Evolutionary conservation across 352 stramenopile genomes (phyloP), one percentile per base, ranked within the genome.

Genomic region (Pythium graminicola): DNA sequence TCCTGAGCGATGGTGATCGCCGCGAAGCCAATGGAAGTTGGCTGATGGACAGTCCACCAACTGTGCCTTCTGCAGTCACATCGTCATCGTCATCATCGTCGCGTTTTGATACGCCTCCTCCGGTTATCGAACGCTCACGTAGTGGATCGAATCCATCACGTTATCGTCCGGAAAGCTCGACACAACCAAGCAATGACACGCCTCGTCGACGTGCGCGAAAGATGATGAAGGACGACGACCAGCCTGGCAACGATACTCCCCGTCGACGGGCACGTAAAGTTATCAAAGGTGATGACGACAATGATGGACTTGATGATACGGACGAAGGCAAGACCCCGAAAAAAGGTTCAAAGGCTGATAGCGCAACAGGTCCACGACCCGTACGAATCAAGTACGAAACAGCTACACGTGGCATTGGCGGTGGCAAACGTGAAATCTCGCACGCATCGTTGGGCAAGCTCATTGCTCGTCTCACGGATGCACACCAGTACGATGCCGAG

Each of bases 381-480:
- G 64, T 91, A 28, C 78, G 77, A 2, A 85, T 91, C 56, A 79
- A 77, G 28, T 93, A 93, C 53, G 78, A 90, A 41, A 77, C 62
- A 4, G 61, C 71, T 10, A 70, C 70, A 17, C 79, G 78, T 13
- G 76, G 76, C 2, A 62, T 86, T 29, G 76, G 72, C 27, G 66
- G 57, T 19, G 73, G 74, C 19, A 86, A 85, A 43, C 73, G 81
- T 4, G 78, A 91, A 60, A 94, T 94, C 56, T 89, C 81, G n/a
- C 81, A 92, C 41, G 83, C 83, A 20, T 92, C 83, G 7, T 63
- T 94, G 6, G 83, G 83, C 13, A 91, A 91, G 56, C 64, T 94
- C 8, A 77, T 94, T 20, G 83, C 81, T 4, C 81, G 81, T 6
- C 61, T 94, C 4, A 94, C 83, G 11, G 83, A 94, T 50, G 81